Evolutionary conservation across 306 rosid species (phyloP).

Genomic region (Castanea crenata): DNA sequence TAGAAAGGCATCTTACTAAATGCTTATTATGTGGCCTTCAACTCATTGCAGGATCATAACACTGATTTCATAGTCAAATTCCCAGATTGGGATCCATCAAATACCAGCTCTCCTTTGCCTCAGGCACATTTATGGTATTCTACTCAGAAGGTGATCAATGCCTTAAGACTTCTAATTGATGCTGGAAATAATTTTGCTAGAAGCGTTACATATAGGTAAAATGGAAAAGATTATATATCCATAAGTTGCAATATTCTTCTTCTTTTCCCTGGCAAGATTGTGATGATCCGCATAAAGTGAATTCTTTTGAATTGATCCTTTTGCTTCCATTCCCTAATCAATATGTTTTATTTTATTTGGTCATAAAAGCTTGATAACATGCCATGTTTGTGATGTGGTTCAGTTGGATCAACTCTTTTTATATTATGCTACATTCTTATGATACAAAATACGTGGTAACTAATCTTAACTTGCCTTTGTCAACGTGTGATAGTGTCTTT

Average conservation of each 20-base stretch:
- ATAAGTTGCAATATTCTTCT: background rate
- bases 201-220: slow-evolving; percentile 81
- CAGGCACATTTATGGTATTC: slow-evolving; percentile 92
- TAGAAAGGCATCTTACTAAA: background rate
- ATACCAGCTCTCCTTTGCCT: slow-evolving; percentile 38
- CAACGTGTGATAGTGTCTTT: background rate
- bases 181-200: slow-evolving; percentile 56
- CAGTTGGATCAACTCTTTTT: background rate
- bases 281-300: background rate
- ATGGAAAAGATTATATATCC: background rate
- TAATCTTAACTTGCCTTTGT: background rate
- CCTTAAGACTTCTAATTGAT: slow-evolving; percentile 57
- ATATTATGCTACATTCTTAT: background rate
- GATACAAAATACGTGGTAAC: background rate
- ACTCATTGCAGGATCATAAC: slow-evolving; percentile 78
- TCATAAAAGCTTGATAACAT: background rate
- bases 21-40: slow-evolving; percentile 14
- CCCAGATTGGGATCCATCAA: slow-evolving; percentile 87
- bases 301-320: background rate
- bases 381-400: background rate
- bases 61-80: slow-evolving; percentile 72
- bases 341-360: background rate
- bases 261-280: background rate
- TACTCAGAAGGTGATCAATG: slow-evolving; percentile 56
- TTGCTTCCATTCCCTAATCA: too few relatives aligned